Conservation (phyloP, 2,329 filamentous ascomycete species). For the Coniochaeta pulveracea region DNA sequence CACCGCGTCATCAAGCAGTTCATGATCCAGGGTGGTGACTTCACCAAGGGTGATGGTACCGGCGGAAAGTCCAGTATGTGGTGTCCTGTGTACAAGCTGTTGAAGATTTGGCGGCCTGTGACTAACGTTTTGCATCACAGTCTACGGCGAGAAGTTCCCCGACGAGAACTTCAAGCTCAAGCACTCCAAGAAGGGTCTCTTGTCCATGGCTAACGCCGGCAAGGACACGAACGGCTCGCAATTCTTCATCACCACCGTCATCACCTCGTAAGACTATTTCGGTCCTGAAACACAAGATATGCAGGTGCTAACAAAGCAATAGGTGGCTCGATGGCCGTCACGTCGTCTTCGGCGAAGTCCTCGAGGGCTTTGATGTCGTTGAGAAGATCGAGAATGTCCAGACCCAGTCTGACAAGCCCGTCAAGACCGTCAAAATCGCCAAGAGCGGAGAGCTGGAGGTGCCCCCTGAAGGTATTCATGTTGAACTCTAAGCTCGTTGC, state of each 20-base stretch:
- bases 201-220: slow-evolving; percentile 80
- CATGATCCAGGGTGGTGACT: slow-evolving; percentile 89
- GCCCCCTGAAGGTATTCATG: slow-evolving; percentile 84
- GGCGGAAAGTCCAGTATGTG: slow-evolving; percentile 73
- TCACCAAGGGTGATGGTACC: slow-evolving; percentile 71
- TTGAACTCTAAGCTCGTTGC: slow-evolving; percentile 58
- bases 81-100: too few relatives aligned
- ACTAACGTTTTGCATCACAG: slow-evolving; percentile 21
- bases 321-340: slow-evolving; percentile 77
- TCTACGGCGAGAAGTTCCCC: slow-evolving; percentile 74
- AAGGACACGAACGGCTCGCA: slow-evolving; percentile 81
- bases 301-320: slow-evolving; percentile 5
- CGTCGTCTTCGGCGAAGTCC: slow-evolving; percentile 81
- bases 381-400: slow-evolving; percentile 65
- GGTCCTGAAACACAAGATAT: not conserved
- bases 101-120: too few relatives aligned
- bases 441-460: slow-evolving; percentile 79
- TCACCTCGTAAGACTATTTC: slow-evolving; percentile 50
- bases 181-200: slow-evolving; percentile 73
- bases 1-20: slow-evolving; percentile 85
- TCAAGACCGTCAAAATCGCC: slow-evolving; percentile 59
- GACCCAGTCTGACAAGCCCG: slow-evolving; percentile 61
- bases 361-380: slow-evolving; percentile 75
- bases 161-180: slow-evolving; percentile 96
- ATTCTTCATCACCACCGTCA: slow-evolving; percentile 81